Base-by-base conservation (phyloP, 169 alveolate genomes). In the Prorocentrum cordatum region DNA sequence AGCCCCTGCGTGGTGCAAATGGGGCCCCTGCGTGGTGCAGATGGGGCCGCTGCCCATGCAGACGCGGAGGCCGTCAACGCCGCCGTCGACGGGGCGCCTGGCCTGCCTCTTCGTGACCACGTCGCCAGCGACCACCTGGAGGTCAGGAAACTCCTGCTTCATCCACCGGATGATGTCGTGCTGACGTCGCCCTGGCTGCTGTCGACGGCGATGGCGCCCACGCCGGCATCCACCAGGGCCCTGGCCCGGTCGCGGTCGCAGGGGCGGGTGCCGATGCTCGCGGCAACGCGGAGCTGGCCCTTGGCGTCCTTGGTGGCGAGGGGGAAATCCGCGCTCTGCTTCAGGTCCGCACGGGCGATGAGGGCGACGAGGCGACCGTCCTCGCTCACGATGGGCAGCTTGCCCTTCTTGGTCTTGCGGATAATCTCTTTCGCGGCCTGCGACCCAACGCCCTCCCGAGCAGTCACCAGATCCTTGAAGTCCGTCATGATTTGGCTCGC, bases 41-140 rank as follows among this genome's bases (percentile, higher is more conserved):
- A 82, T 82, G 38, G 90, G 64, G 35, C 90, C 90, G 35, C 61
- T 82, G 39, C 90, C 90, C 90, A 82, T 82, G 38, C 90, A 79
- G 39, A 82, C 90, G 2, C 90, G 90, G 58, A 82, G 18, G 32
- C 72, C 90, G 64, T 82, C 90, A 0, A 80, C 90, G 14, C 90
- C 90, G 54, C 90, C 22, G 38, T 82, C 90, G 38, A 82, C 64
- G 29, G 64, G 32, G 33, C 64, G 35, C 90, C 64, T 67, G 68
- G 90, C 90, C 31, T 82, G 90, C 35, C 58, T 79, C 64, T 82
- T 82, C 38, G 90, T 82, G 36, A 82, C 90, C 29, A 82, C 90
- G n/a, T 82, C 64, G 59, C 90, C 90, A 2, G 90, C 90, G 26
- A 82, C 79, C 80, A 82, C 90, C 27, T 82, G 67, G 24, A 59